Percentiles rank a stretch among this genome's conserved stretches.
Conservation (phyloP, 2,329 filamentous ascomycete genomes). For the Aureobasidium mangrovei region DNA sequence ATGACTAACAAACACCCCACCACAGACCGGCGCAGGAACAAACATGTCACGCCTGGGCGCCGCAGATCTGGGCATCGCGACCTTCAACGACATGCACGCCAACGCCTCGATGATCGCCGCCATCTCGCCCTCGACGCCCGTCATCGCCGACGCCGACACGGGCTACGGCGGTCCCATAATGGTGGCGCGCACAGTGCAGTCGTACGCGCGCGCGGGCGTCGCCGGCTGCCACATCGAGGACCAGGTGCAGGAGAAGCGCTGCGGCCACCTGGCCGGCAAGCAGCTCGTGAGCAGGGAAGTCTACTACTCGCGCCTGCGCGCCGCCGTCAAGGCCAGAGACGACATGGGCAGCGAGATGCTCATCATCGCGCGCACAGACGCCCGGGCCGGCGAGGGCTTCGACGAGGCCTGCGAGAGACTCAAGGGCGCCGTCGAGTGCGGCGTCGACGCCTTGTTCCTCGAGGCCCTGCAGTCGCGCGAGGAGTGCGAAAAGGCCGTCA, state of each 20-base stretch:
- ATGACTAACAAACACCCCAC: background rate
- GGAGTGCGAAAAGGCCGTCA: constrained; percentile 40
- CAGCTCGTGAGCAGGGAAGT: constrained; percentile 45
- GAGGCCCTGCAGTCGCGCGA: constrained; percentile 48
- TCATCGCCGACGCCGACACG: constrained; percentile 55
- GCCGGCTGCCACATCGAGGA: constrained; percentile 56
- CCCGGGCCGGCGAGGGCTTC: constrained; percentile 49
- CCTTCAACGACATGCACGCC: constrained; percentile 53
- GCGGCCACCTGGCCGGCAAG: constrained; percentile 56
- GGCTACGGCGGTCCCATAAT: constrained; percentile 47
- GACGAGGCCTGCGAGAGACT: constrained; percentile 47
- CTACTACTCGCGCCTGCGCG: constrained; percentile 49
- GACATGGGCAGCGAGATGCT: constrained; percentile 48
- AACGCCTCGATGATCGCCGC: constrained; percentile 59
- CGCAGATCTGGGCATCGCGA: constrained; percentile 55
- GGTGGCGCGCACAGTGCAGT: constrained; percentile 45
- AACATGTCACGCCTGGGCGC: constrained; percentile 52
- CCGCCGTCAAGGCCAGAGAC: constrained; percentile 43
- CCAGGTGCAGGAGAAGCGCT: constrained; percentile 56
- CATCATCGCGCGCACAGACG: constrained; percentile 57
- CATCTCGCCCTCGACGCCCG: constrained; percentile 45
- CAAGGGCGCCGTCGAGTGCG: constrained; percentile 39
- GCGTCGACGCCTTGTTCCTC: constrained; percentile 53
- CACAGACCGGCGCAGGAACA: constrained; percentile 54
- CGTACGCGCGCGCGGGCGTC: constrained; percentile 47